Percentiles rank a stretch among this genome's conserved stretches.
Evolutionary conservation across 331 rosid species (phyloP).

Genomic region (Erythrophleum ivorense): DNA sequence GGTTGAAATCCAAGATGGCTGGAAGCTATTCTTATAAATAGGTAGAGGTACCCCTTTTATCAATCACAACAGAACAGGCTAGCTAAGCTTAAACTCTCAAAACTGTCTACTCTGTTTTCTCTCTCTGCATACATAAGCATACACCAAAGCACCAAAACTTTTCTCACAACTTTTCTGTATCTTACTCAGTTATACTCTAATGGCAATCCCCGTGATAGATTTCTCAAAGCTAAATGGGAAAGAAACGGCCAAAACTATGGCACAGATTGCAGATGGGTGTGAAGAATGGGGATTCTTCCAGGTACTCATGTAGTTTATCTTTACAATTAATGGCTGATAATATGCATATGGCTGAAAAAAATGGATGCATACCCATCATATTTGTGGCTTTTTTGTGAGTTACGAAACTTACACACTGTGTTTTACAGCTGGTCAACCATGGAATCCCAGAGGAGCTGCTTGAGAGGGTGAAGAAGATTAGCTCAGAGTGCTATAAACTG

Average conservation of each 20-base stretch:
- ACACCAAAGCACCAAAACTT: not conserved
- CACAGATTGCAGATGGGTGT: conserved; percentile 77
- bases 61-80: conserved; percentile 45
- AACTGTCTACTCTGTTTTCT: not conserved
- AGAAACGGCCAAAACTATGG: conserved; percentile 77
- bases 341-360: not conserved
- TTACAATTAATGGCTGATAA: not conserved
- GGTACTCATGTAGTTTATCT: conserved; percentile 48
- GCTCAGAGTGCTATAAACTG: conserved; percentile 63
- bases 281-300: conserved; percentile 99
- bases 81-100: conserved; percentile 31
- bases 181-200: conserved; percentile 25
- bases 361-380: conserved; percentile 14
- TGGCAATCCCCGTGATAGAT: conserved; percentile 94
- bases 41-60: conserved; percentile 32
- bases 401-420: conserved; percentile 22
- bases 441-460: conserved; percentile 86
- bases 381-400: conserved; percentile 12
- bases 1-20: conserved; percentile 56
- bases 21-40: conserved; percentile 74
- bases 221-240: conserved; percentile 84
- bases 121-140: not conserved
- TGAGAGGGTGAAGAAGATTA: conserved; percentile 87
- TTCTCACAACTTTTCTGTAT: conserved; percentile 9
- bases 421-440: conserved; percentile 81